Evolutionary conservation across 371 early-diverging fungal genomes (phyloP), one percentile per base, ranked within the genome.

Genomic region (Apophysomyces ossiformis): DNA sequence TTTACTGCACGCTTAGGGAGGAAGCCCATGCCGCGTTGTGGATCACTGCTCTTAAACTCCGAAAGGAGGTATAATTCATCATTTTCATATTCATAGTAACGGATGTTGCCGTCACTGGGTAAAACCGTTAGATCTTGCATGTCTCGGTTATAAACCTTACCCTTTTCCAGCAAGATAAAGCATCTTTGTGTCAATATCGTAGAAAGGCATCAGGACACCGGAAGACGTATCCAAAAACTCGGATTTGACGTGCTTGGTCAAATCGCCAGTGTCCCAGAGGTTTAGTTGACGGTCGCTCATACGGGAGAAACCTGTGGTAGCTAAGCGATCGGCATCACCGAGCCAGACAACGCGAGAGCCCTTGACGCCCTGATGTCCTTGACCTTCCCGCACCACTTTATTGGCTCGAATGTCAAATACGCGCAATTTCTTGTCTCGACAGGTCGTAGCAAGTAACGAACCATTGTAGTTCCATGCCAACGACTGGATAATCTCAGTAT

Each of bases 171-270:
- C 99, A 63, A 99, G 77, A 79, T 92, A 99, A 37, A 99, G 86
- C 83, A 99, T 89, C 60, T 84, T 90, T 41, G 90, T 93, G 78
- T 96, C 95, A 12, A 76, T 72, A 76, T 99, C 99, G 75, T 89
- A 99, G 85, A 91, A 93, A 18, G 99, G 99, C 92, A 99, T 97
- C 44, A 98, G 79, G 70, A 96, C 88, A 64, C 99, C 99, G 12
- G 98, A 94, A 4, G 95, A 93, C 41, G 94, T 94, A 75, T 98
- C 99, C 65, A 99, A 73, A 67, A 87, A 85, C 64, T 87, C 88
- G 61, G 85, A 79, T 69, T 89, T 92, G 60, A 97, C 62, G n/a
- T 97, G 96, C 58, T 88, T 88, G 35, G 81, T 76, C 41, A 98
- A 72, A 69, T 89, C 87, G 26, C 61, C 70, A 12, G 90, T 66